Base-by-base conservation (phyloP, 306 rosid genomes). In the Acacia acuminata region DNA sequence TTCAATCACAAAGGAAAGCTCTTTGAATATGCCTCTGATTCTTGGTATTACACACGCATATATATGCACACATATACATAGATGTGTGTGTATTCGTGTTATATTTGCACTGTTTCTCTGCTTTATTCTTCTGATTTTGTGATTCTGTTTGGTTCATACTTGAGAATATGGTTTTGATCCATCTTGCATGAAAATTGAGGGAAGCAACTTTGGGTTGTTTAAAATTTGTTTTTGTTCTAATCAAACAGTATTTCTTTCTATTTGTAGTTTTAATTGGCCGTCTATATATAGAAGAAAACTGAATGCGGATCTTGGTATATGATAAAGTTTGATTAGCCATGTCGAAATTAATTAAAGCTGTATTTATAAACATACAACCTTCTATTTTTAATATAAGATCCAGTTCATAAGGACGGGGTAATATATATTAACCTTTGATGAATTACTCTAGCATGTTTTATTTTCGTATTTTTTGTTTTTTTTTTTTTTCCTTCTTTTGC, bases 1-100 rank as follows among this genome's bases (percentile, higher is more conserved):
- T 94, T 94, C 88, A 93, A 96, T 42, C 85, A 89, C 90, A 93
- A 90, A 76, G 98, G 97, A 82, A 94, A 94, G 87, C 93, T 93
- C 90, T 91, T 85, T 80, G 94, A 94, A 75, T 94, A 94, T 85
- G 90, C 97, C 75, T 87, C 98, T 19, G 94, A 93, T 84, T 91
- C 97, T 66, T 85, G 98, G 98, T 94, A 56, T 38, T 38, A 7
- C 8, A 7, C 8, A 7, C 42, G 0, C 40, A 19, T 77, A 65
- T 55, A n/a, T n/a, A n/a, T n/a, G n/a, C n/a, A n/a, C n/a, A n/a
- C n/a, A n/a, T n/a, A 36, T 47, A 12, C 4, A 16, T 24, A 53
- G 0, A 53, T 55, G 61, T 20, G 61, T n/a, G n/a, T n/a, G n/a
- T n/a, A n/a, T 51, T 6, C 4, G 22, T 51, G 20, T 16, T 51